Conservation (phyloP, 441 rosid genomes). For the Euphorbia schlechtendalii region DNA sequence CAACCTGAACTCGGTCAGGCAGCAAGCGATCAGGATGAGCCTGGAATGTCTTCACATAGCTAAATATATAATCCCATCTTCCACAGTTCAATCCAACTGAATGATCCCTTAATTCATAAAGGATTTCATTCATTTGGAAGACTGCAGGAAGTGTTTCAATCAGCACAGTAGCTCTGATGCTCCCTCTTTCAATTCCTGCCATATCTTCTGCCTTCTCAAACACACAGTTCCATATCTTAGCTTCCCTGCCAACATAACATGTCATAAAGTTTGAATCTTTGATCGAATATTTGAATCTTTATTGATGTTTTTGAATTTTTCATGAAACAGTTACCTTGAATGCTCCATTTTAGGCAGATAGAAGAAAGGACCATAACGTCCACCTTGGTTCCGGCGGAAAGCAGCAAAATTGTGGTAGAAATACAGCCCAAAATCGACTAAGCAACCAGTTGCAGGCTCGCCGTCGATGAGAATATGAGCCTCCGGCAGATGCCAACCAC, state of each 20-base stretch:
- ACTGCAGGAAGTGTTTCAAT: constrained; percentile 94
- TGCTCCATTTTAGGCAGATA: constrained; percentile 96
- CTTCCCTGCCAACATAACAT: constrained; percentile 55
- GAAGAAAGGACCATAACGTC: constrained; percentile 85
- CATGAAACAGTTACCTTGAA: constrained; percentile 41
- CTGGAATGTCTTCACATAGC: constrained; percentile 91
- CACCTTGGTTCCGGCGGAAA: constrained; percentile 63
- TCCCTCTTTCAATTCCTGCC: constrained; percentile 76
- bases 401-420: constrained; percentile 68
- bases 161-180: constrained; percentile 80
- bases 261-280: not conserved
- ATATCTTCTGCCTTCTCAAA: constrained; percentile 82
- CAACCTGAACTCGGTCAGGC: constrained; percentile 73
- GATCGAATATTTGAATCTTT: not conserved
- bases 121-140: constrained; percentile 92
- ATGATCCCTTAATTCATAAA: constrained; percentile 74
- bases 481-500: constrained; percentile 95
- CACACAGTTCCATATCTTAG: constrained; percentile 82
- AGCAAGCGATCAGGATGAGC: constrained; percentile 70
- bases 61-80: constrained; percentile 93
- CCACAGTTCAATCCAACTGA: constrained; percentile 89
- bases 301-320: too few relatives aligned
- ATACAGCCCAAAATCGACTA: constrained; percentile 83
- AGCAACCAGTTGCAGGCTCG: constrained; percentile 83
- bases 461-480: constrained; percentile 79